Base-by-base conservation (phyloP, 2,329 filamentous ascomycete genomes). In the Dendrostoma leiphaemia region DNA sequence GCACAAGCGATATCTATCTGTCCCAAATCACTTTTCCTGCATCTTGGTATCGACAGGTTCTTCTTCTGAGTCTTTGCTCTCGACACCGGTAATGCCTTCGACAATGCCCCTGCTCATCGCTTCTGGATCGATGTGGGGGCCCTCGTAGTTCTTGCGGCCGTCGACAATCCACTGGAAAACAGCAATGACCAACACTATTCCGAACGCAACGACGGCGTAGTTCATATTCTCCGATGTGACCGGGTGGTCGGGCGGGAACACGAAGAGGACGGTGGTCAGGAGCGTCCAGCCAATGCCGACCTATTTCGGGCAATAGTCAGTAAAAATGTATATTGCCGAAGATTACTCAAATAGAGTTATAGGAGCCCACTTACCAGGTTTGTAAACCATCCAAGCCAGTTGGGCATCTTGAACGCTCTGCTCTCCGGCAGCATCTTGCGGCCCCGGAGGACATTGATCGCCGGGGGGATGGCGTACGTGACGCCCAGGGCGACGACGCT, bases 181-280 rank as follows among this genome's bases (percentile, higher is more conserved):
- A 1, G 76, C 66, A 17, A 80, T 76, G 15, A 77, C 46, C 1
- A 80, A 60, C 13, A 79, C 76, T 29, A 79, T 63, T 1, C 72
- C 75, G 60, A 79, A 78, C 0, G 76, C 75, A 10, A 74, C 76
- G 23, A 79, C 64, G 40, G 71, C 74, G 61, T 80, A 79, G 63
- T 79, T 91, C 88, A 91, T 91, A 70, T 82, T 90, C 61, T 72
- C 81, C 0, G 78, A 75, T 0, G 82, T 83, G 2, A 86, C 84
- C 0, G 85, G 86, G 4, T 85, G 64, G 7, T 77, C 78, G 0
- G 88, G 88, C 3, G 88, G 88, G 69, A 91, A 90, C 19, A 90
- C 77, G 69, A 91, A 91, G 1, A 91, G 75, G 1, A 90, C 82
- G 0, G 86, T 90, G 0, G 88, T 91, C n/a, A 91, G 67, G 12